Base-by-base conservation (phyloP, 371 early-diverging fungal genomes). In the Mucor saturninus region DNA sequence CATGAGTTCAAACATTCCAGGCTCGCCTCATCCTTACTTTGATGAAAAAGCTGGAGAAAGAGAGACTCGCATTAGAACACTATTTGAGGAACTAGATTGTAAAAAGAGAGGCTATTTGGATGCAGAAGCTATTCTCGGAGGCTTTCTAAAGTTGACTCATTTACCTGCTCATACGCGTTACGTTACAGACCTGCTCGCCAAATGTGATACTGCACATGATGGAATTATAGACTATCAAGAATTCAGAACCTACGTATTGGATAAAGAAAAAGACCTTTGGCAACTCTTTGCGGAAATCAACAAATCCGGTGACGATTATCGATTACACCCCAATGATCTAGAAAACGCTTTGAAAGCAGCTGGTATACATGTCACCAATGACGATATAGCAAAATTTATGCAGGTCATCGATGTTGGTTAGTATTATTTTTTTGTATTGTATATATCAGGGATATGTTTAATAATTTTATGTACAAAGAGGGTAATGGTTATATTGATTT, bases 401-500 rank as follows among this genome's bases (percentile, higher is more conserved):
- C 79, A 80, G 28, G 80, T 76, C 43, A 84, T 93, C 74, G 93
- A 91, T 67, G 80, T 72, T 32, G 80, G 86, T 81, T 68, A 79
- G 39, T 26, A 8, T 46, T 21, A 45, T 5, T 43, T 49, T 8
- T 30, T 10, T 29, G 10, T 30, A 4, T 50, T 30, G 4, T 30
- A 30, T 48, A 48, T 48, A 15, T 46, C 21, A 49, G 3, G 48
- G 14, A 26, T 1, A 28, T 21, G 5, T 6, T 48, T 5, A 48
- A 26, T 26, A 48, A 26, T 4, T 48, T 4, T 26, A 31, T 49
- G 5, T 49, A 14, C 42, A 68, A 21, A 77, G 81, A 81, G 62
- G 84, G 83, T 4, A 84, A 89, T 72, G 92, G 92, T 35, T 83
- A 78, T 32, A 89, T 91, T 40, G 88, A 89, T 69, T 91, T 83